Percentiles rank a stretch among this genome's conserved stretches.
Conservation (phyloP, 441 rosid species). For the Melastoma candidum region DNA sequence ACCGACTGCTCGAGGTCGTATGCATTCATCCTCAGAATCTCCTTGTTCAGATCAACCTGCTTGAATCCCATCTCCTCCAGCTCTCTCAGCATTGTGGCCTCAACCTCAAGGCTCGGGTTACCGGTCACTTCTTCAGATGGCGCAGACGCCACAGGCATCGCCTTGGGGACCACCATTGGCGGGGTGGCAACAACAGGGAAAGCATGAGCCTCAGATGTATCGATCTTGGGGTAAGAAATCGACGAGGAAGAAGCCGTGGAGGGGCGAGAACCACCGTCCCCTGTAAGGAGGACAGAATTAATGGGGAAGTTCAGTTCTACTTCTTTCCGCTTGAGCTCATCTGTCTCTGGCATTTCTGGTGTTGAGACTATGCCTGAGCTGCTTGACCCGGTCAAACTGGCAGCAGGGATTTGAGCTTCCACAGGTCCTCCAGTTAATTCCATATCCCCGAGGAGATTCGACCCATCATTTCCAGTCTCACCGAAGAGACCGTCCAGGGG, state of each 20-base stretch:
- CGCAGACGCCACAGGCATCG: conserved; percentile 9
- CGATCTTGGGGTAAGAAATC: conserved; percentile 23
- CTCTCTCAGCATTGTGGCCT: conserved; percentile 61
- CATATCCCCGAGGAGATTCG: conserved; percentile 21
- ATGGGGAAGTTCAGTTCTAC: conserved; percentile 29
- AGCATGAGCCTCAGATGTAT: conserved; percentile 16
- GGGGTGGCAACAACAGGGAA: too few relatives aligned
- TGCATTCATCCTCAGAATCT: conserved; percentile 62
- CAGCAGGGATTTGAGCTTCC: conserved; percentile 17
- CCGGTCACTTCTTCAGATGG: conserved; percentile 11
- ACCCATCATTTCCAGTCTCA: not conserved
- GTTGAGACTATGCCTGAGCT: conserved; percentile 5
- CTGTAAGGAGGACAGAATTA: conserved; percentile 29
- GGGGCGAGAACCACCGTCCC: conserved; percentile 26
- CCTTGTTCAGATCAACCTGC: conserved; percentile 84
- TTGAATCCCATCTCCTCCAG: conserved; percentile 94
- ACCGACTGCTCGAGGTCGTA: conserved; percentile 70
- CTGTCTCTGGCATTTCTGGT: conserved; percentile 19
- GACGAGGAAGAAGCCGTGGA: conserved; percentile 19
- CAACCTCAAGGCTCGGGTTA: conserved; percentile 23
- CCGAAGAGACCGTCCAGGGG: too few relatives aligned
- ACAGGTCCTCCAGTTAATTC: conserved; percentile 30
- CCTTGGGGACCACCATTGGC: not conserved
- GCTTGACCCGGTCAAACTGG: conserved; percentile 14
- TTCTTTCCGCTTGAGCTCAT: conserved; percentile 27